Conservation (phyloP, 2,329 filamentous ascomycete species). For the Plectosphaerella sp. region DNA sequence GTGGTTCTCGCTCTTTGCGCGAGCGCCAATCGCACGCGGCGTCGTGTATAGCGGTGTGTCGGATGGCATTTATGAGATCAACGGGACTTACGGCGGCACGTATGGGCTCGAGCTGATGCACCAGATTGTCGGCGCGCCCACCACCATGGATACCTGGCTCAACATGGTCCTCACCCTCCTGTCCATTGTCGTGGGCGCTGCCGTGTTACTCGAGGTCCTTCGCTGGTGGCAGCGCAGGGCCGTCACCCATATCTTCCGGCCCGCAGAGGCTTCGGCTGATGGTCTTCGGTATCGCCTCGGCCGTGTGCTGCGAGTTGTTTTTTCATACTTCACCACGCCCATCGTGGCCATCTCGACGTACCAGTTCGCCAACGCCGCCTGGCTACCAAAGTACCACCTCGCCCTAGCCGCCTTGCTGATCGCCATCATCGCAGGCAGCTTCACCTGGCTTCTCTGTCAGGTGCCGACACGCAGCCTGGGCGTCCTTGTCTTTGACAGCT, state of each 20-base stretch:
- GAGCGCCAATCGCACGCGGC: slow-evolving; percentile 17
- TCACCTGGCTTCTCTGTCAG: slow-evolving; percentile 22
- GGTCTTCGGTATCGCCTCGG: slow-evolving; percentile 18
- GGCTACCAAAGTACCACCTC: slow-evolving; percentile 17
- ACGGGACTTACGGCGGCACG: slow-evolving; percentile 54
- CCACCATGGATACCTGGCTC: slow-evolving; percentile 62
- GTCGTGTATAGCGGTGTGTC: slow-evolving; percentile 21
- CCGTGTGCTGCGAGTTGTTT: slow-evolving; percentile 61
- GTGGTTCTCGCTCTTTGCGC: slow-evolving; percentile 66
- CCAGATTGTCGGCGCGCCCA: slow-evolving; percentile 62
- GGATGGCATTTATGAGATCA: slow-evolving; percentile 61
- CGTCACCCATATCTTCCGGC: slow-evolving; percentile 33
- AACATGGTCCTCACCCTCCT: slow-evolving; percentile 64
- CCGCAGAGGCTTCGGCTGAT: neutral
- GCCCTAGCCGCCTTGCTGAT: slow-evolving; percentile 26
- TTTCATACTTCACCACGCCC: slow-evolving; percentile 73
- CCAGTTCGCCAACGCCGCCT: slow-evolving; percentile 43
- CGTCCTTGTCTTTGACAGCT: slow-evolving; percentile 38
- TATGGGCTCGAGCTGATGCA: slow-evolving; percentile 61
- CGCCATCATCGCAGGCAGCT: slow-evolving; percentile 14
- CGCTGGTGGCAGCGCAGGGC: slow-evolving; percentile 27
- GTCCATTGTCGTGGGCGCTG: slow-evolving; percentile 47
- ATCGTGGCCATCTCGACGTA: slow-evolving; percentile 69
- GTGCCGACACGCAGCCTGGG: slow-evolving; percentile 20
- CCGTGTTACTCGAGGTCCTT: slow-evolving; percentile 46